phyloP scores from a whole-genome alignment of 768 basidiomycete genomes.

The Calocybe gangraenosa region DNA sequence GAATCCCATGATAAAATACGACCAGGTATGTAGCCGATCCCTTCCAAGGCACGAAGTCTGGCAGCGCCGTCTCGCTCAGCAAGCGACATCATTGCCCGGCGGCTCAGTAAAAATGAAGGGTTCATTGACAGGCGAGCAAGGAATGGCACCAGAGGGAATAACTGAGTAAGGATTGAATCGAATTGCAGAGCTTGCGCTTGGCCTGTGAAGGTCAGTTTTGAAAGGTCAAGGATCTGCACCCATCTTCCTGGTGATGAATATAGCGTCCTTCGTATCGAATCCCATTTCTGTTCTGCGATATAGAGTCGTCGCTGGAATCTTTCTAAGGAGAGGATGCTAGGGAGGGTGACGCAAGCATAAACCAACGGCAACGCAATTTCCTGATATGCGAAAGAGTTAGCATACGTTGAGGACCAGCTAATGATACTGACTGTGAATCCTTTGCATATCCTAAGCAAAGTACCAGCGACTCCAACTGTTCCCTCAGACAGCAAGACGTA shows the following conservation, averaged over 20 bases:
- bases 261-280: conserved; percentile 81
- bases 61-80: conserved; percentile 44
- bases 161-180: conserved; percentile 57
- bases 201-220: conserved; percentile 40
- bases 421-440: conserved; percentile 36
- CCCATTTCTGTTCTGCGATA: conserved; percentile 75
- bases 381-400: conserved; percentile 29
- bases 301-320: conserved; percentile 57
- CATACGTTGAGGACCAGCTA: not conserved
- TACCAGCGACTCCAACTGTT: conserved; percentile 24
- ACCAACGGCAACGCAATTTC: conserved; percentile 63
- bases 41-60: conserved; percentile 49
- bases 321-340: conserved; percentile 40
- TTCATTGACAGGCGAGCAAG: conserved; percentile 50
- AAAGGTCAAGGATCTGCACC: conserved; percentile 75
- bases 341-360: conserved; percentile 51
- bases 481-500: conserved; percentile 27
- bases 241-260: conserved; percentile 87
- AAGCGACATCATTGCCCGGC: conserved; percentile 51
- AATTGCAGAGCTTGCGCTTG: conserved; percentile 47
- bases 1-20: conserved; percentile 32
- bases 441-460: conserved; percentile 39
- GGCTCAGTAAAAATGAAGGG: conserved; percentile 55
- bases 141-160: conserved; percentile 70
- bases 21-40: conserved; percentile 46